Conservation (phyloP, 208 protist genomes). For the Tritrichomonas musculus region DNA sequence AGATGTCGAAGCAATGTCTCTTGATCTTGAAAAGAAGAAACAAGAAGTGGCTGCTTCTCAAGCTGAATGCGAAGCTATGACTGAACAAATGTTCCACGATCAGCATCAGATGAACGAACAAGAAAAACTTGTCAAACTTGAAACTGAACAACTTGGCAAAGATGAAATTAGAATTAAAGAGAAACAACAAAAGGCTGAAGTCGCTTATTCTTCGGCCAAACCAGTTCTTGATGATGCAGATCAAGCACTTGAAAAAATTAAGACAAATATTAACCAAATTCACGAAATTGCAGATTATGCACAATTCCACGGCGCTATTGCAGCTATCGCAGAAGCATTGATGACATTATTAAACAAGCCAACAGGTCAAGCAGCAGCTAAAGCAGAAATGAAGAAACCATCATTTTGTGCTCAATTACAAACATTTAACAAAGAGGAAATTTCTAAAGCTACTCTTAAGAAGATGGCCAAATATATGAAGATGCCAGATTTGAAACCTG, state of each 20-base stretch:
- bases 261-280: slow-evolving; percentile 78
- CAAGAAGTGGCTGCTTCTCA: slow-evolving; percentile 56
- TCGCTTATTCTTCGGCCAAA: slow-evolving; percentile 82
- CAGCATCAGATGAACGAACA: slow-evolving; percentile 86
- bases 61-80: slow-evolving; percentile 86
- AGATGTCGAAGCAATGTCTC: slow-evolving; percentile 61
- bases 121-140: slow-evolving; percentile 68
- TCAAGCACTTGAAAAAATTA: slow-evolving; percentile 81
- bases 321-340: slow-evolving; percentile 85
- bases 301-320: slow-evolving; percentile 79
- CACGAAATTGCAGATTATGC: slow-evolving; percentile 92
- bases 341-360: slow-evolving; percentile 80
- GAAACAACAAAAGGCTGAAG: slow-evolving; percentile 79
- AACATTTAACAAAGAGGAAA: slow-evolving; percentile 86
- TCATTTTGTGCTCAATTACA: slow-evolving; percentile 87
- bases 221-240: slow-evolving; percentile 83
- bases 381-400: slow-evolving; percentile 80
- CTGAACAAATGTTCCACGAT: slow-evolving; percentile 80
- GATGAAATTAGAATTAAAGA: slow-evolving; percentile 68
- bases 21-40: slow-evolving; percentile 65
- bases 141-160: slow-evolving; percentile 64
- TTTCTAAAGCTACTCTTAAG: slow-evolving; percentile 82
- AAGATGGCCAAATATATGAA: slow-evolving; percentile 83
- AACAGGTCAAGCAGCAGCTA: slow-evolving; percentile 84
- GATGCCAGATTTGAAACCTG: slow-evolving; percentile 73